Percentiles rank a stretch among this genome's conserved stretches.
Conservation (phyloP, 2,329 filamentous ascomycete genomes). For the Aspergillus hiratsukae region DNA sequence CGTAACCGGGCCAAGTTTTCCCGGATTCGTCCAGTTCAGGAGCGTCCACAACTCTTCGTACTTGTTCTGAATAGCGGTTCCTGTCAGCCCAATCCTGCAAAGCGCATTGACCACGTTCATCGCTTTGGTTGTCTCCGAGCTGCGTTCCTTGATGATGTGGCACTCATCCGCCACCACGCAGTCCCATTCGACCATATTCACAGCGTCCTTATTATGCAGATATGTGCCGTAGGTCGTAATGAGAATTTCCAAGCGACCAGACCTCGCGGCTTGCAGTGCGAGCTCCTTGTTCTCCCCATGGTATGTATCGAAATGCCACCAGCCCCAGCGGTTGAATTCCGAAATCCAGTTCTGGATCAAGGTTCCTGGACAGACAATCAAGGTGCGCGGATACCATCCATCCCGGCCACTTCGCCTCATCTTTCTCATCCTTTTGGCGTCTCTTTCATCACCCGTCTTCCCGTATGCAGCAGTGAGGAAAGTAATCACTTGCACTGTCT, state of each 20-base stretch:
- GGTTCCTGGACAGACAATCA: conserved; percentile 85
- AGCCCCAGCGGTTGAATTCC: conserved; percentile 86
- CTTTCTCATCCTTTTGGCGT: conserved; percentile 82
- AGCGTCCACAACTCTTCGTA: conserved; percentile 97
- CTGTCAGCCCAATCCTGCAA: conserved; percentile 87
- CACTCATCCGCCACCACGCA: conserved; percentile 93
- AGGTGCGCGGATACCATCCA: conserved; percentile 74
- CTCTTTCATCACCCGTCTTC: conserved; percentile 84
- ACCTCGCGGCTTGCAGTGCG: conserved; percentile 65
- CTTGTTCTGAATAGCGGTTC: conserved; percentile 95
- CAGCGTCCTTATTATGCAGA: conserved; percentile 63
- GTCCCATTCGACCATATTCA: conserved; percentile 90
- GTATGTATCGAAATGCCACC: conserved; percentile 84
- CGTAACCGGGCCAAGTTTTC: conserved; percentile 59
- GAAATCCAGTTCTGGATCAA: conserved; percentile 88
- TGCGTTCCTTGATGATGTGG: conserved; percentile 77
- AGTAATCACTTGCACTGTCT: conserved; percentile 92
- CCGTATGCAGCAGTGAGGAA: conserved; percentile 90
- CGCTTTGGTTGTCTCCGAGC: conserved; percentile 71
- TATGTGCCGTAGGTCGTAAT: conserved; percentile 95
- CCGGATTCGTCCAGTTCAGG: conserved; percentile 93
- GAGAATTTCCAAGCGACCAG: conserved; percentile 80
- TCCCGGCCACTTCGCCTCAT: conserved; percentile 58
- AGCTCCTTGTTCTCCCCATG: conserved; percentile 71
- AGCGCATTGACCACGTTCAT: conserved; percentile 89